Percentiles rank a stretch among this genome's conserved stretches.
These are phyloP conservation scores for Nyctanthes arbortristis DNA, from an alignment of 257 asterid species.

Conservation along the genomic window DNA sequence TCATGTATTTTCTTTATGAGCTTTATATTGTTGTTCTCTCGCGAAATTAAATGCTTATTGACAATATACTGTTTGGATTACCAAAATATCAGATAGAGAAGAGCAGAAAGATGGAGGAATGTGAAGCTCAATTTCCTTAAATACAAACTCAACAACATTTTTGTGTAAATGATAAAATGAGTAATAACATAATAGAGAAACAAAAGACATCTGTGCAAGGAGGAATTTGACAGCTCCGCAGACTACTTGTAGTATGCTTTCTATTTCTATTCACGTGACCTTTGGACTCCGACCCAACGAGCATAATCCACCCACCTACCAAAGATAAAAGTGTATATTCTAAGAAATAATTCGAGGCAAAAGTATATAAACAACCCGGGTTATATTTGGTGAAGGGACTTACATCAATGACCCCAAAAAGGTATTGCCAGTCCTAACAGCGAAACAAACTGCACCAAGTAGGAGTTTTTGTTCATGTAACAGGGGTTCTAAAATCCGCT, in stretches of 20 bases:
- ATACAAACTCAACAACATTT: constrained; percentile 4
- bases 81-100: neutral
- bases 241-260: constrained; percentile 9
- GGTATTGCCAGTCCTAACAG: constrained; percentile 90
- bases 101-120: neutral
- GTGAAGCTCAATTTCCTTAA: neutral
- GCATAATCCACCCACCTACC: constrained; percentile 99
- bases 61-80: no score
- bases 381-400: constrained; percentile 16
- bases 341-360: neutral
- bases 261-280: constrained; percentile 48
- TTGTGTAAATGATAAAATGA: constrained; percentile 3
- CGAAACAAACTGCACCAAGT: constrained; percentile 80
- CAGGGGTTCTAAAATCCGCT: constrained; percentile 78
- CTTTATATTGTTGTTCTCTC: no score
- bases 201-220: constrained; percentile 1
- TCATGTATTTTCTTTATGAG: no score
- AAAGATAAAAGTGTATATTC: constrained; percentile 10
- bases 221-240: neutral
- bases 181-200: no score
- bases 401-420: constrained; percentile 93
- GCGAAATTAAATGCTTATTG: no score
- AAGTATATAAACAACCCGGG: neutral
- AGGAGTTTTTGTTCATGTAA: constrained; percentile 77
- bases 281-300: constrained; percentile 82